Percentiles rank a stretch among this genome's conserved stretches.
phyloP scores from a whole-genome alignment of 1,284 basidiomycete genomes.

The Amylostereum areolatum region DNA sequence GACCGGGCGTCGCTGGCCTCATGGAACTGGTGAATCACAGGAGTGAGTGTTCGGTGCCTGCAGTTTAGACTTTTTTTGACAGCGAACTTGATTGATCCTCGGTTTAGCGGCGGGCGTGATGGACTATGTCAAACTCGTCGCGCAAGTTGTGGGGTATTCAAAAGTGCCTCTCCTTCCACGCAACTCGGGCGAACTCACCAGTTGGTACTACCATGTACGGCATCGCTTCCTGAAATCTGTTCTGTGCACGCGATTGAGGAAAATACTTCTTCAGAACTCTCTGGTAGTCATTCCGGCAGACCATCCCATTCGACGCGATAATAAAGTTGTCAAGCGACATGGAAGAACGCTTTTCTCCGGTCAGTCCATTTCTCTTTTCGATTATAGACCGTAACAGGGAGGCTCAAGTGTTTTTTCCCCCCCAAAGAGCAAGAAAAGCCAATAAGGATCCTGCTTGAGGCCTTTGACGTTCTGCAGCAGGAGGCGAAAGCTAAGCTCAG shows the following conservation, averaged over 20 bases:
- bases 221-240: not conserved
- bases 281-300: slow-evolving; percentile 55
- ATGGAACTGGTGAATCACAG: slow-evolving; percentile 69
- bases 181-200: slow-evolving; percentile 41
- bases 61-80: slow-evolving; percentile 4
- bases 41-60: slow-evolving; percentile 34
- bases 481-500: slow-evolving; percentile 32
- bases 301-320: slow-evolving; percentile 46
- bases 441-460: slow-evolving; percentile 53
- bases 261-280: slow-evolving; percentile 44
- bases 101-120: slow-evolving; percentile 44
- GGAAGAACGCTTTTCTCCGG: slow-evolving; percentile 54
- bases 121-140: slow-evolving; percentile 58
- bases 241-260: slow-evolving; percentile 1
- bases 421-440: slow-evolving; percentile 52
- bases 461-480: slow-evolving; percentile 53
- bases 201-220: slow-evolving; percentile 62
- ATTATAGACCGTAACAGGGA: not conserved
- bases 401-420: not conserved
- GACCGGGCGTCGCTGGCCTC: slow-evolving; percentile 71
- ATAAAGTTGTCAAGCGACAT: slow-evolving; percentile 52
- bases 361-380: slow-evolving; percentile 20
- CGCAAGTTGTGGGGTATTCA: slow-evolving; percentile 73
- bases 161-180: slow-evolving; percentile 49
- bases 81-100: slow-evolving; percentile 3